phyloP scores from a whole-genome alignment of 352 stramenopile genomes.

The Pythium phragmiticola region DNA sequence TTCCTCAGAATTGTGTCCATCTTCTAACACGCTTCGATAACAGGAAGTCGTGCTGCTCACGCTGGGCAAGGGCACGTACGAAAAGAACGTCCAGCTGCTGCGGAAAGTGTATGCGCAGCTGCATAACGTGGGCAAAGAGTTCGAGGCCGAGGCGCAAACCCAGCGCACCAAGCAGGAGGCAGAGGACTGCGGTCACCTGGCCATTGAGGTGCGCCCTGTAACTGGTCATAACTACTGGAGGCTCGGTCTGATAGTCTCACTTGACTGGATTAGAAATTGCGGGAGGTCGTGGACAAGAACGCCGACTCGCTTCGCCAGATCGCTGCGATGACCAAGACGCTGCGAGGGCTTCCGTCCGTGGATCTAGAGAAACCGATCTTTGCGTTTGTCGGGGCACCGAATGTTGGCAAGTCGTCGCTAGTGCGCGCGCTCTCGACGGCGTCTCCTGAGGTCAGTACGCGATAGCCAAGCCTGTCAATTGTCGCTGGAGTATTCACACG shows the following conservation, averaged over 20 bases:
- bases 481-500: too few species aligned
- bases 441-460: constrained; percentile 57
- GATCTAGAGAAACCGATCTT: constrained; percentile 83
- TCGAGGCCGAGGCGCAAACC: constrained; percentile 64
- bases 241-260: background rate
- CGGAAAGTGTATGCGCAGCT: constrained; percentile 73
- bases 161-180: constrained; percentile 82
- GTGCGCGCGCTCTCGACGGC: constrained; percentile 78
- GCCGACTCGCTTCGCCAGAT: constrained; percentile 29
- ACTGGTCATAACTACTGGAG: background rate
- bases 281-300: constrained; percentile 27
- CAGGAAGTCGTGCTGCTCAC: constrained; percentile 84
- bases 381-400: constrained; percentile 79
- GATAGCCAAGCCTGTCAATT: background rate
- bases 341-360: constrained; percentile 74
- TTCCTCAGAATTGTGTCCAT: background rate
- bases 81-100: constrained; percentile 71
- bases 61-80: constrained; percentile 66
- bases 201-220: constrained; percentile 50
- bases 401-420: constrained; percentile 86
- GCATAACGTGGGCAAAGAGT: constrained; percentile 75
- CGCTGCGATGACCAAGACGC: constrained; percentile 39
- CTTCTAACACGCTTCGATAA: background rate
- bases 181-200: constrained; percentile 66
- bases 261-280: constrained; percentile 16